These are phyloP conservation scores for Penicillium cataractarum DNA, from an alignment of 495 filamentous ascomycete species.

Conservation along the genomic window DNA sequence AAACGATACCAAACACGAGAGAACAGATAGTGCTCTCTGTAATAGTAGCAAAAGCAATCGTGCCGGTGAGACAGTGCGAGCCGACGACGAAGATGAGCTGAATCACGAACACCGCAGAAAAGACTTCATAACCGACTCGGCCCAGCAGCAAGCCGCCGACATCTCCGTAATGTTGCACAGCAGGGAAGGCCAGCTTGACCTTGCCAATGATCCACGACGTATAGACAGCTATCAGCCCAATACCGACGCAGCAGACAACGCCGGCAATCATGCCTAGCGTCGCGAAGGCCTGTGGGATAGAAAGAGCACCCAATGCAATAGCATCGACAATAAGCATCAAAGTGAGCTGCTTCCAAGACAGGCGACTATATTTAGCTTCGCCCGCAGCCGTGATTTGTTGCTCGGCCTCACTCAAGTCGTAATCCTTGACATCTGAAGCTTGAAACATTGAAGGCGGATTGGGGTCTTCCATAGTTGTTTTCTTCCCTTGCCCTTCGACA, in stretches of 20 bases:
- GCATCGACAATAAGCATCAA: slow-evolving; percentile 60
- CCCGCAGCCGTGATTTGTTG: slow-evolving; percentile 2
- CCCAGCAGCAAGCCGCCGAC: slow-evolving; percentile 65
- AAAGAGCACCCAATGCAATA: slow-evolving; percentile 62
- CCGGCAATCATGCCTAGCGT: slow-evolving; percentile 60
- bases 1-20: slow-evolving; percentile 62
- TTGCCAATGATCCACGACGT: slow-evolving; percentile 70
- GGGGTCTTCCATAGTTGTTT: background rate
- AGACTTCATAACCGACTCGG: slow-evolving; percentile 58
- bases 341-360: slow-evolving; percentile 40
- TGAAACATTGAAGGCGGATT: background rate
- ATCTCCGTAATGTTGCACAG: slow-evolving; percentile 67
- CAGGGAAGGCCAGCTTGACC: slow-evolving; percentile 64
- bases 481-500: background rate
- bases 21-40: slow-evolving; percentile 62
- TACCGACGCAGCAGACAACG: slow-evolving; percentile 52
- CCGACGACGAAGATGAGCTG: slow-evolving; percentile 69
- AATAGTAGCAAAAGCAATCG: slow-evolving; percentile 65
- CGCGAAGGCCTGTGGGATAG: slow-evolving; percentile 59
- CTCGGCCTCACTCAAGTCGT: slow-evolving; percentile 1
- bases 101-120: slow-evolving; percentile 58
- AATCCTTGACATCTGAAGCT: slow-evolving; percentile 4
- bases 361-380: slow-evolving; percentile 15
- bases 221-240: slow-evolving; percentile 70
- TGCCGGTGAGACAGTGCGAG: slow-evolving; percentile 70